Evolutionary conservation across 2,329 filamentous ascomycete genomes (phyloP), one percentile per base, ranked within the genome.

Genomic region (Dryadomyces sulphureus): DNA sequence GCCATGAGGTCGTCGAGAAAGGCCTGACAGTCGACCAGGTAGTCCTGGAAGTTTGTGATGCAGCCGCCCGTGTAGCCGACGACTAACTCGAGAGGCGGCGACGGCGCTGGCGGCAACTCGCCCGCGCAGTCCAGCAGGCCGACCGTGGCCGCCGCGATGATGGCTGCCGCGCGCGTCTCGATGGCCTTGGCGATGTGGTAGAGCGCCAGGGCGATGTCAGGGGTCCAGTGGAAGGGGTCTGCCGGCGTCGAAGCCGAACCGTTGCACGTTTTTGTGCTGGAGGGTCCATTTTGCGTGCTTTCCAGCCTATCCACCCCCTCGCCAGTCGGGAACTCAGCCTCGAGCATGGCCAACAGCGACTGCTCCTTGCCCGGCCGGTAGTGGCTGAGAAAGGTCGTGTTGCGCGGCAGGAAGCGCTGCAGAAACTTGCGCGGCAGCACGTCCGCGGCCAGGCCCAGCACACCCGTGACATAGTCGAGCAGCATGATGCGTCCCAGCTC

Each of bases 41-140:
- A 88, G 54, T 83, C 73, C 41, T 84, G 83, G 55, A 87, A 87
- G 55, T 84, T 77, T n/a, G 79, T 75, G 49, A 89, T 89, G 56
- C 84, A 87, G 7, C 83, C 81, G 27, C 84, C 84, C 0, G 84
- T 87, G 57, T 86, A 89, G 1, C 84, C 84, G 20, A 89, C 81
- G 1, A 85, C 78, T 25, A 90, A 60, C 54, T 85, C 79, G 50
- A 65, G 54, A 49, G 45, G 50, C 21, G 5, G 48, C 38, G 14
- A 17, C 49, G 39, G 36, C 20, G 43, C 9, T 41, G 45, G 12
- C 17, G 57, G 65, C 12, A 90, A 69, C 54, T 89, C 84, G 1
- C 74, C 79, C 0, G 81, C 80, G 45, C 80, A 77, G 7, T 72
- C 74, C 20, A 90, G 63, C 4, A 90, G 63, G 0, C 81, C 84